phyloP scores from a whole-genome alignment of 371 early-diverging fungal genomes.

The Mortierella sp. region DNA sequence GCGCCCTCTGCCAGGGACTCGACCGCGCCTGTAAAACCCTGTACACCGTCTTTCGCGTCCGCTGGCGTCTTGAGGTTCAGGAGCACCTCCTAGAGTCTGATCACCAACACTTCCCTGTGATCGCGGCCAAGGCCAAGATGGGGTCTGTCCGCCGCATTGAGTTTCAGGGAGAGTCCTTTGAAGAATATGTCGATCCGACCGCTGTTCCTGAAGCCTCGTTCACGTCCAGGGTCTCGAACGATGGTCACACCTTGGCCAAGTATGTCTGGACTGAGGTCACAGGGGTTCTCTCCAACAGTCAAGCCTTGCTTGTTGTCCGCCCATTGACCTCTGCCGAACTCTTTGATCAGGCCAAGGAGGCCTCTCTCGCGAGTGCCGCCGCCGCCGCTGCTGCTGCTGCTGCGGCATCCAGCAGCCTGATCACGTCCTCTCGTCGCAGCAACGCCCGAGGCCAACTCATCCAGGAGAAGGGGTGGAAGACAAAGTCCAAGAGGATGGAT shows the following conservation, averaged over 20 bases:
- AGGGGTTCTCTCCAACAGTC: conserved; percentile 29
- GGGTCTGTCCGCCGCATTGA: conserved; percentile 26
- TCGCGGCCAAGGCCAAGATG: not conserved
- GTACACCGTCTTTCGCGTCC: conserved; percentile 22
- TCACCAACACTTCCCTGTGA: not conserved
- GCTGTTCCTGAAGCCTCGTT: conserved; percentile 8
- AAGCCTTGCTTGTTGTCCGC: conserved; percentile 36
- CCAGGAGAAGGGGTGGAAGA: conserved; percentile 26
- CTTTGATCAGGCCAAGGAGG: not conserved
- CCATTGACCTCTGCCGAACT: conserved; percentile 28
- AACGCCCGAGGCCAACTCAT: not conserved
- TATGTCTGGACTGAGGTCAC: conserved; percentile 40
- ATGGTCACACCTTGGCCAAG: conserved; percentile 10
- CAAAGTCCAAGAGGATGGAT: conserved; percentile 34
- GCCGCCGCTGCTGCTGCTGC: not conserved
- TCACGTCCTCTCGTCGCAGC: not conserved
- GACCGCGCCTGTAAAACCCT: conserved; percentile 39
- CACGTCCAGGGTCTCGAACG: not conserved
- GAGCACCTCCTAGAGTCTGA: not conserved
- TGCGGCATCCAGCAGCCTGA: not conserved
- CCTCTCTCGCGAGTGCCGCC: not conserved
- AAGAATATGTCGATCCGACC: conserved; percentile 50
- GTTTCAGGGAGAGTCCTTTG: conserved; percentile 44
- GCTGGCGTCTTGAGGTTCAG: conserved; percentile 27
- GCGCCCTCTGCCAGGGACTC: conserved; percentile 38